Percentiles rank a stretch among this genome's conserved stretches.
Conservation (phyloP, 345 rosid genomes). For the Noccaea caerulescens region DNA sequence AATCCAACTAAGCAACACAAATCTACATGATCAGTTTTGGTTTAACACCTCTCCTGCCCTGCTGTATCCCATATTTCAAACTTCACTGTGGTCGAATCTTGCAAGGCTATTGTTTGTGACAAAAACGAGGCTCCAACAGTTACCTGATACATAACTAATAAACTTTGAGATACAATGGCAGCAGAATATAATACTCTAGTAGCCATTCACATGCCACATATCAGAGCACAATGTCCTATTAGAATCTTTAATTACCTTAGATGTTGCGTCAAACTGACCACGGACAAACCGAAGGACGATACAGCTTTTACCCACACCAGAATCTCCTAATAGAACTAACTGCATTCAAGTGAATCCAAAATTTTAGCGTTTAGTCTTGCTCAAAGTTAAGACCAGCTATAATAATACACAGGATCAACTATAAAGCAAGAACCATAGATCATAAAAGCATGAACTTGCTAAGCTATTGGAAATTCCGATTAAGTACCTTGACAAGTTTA, state of each 20-base stretch:
- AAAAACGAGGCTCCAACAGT: conserved; percentile 98
- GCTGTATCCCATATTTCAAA: conserved; percentile 99
- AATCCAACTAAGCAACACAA: conserved; percentile 22
- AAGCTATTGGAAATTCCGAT: conserved; percentile 7
- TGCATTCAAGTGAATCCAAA: conserved; percentile 45
- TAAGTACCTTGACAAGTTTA: no score
- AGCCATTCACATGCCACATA: no score
- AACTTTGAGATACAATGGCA: conserved; percentile 17
- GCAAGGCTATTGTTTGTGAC: conserved; percentile 96
- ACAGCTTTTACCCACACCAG: conserved; percentile 99
- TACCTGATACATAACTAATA: conserved; percentile 58
- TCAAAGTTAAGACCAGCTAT: conserved; percentile 5
- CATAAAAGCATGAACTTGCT: conserved; percentile 12
- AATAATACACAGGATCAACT: background rate
- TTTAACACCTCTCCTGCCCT: conserved; percentile 90
- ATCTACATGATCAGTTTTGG: background rate
- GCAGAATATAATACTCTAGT: conserved; percentile 4
- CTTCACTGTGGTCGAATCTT: conserved; percentile 95
- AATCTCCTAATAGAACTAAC: conserved; percentile 94
- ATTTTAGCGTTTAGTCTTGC: conserved; percentile 21
- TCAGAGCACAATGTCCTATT: no score
- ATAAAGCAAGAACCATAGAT: conserved; percentile 7
- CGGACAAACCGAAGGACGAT: conserved; percentile 99
- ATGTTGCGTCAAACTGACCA: conserved; percentile 96
- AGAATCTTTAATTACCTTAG: no score